Evolutionary conservation across 2,329 filamentous ascomycete genomes (phyloP).

Genomic region (Sporothrix luriei): DNA sequence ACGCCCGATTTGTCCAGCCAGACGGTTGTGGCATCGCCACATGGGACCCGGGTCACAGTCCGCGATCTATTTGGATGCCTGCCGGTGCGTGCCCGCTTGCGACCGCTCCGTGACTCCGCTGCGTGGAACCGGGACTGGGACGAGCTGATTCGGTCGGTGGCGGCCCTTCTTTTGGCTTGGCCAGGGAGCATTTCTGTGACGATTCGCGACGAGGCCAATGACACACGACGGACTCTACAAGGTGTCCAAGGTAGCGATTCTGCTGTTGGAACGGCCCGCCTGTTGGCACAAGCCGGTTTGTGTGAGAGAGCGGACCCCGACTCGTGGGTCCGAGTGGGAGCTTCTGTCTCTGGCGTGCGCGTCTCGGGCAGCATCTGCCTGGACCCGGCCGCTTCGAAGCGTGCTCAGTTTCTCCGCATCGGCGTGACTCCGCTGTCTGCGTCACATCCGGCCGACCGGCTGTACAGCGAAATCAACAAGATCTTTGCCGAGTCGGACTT

Average conservation of each 20-base stretch:
- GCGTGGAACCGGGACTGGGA: slow-evolving; percentile 63
- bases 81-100: slow-evolving; percentile 85
- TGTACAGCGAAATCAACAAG: slow-evolving; percentile 79
- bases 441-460: slow-evolving; percentile 59
- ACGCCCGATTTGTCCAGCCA: slow-evolving; percentile 63
- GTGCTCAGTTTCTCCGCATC: slow-evolving; percentile 78
- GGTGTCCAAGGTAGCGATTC: slow-evolving; percentile 28
- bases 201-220: slow-evolving; percentile 54
- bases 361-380: slow-evolving; percentile 73
- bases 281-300: slow-evolving; percentile 69
- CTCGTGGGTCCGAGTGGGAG: slow-evolving; percentile 72
- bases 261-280: slow-evolving; percentile 46
- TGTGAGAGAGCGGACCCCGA: slow-evolving; percentile 54
- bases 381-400: slow-evolving; percentile 68
- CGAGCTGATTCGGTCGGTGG: slow-evolving; percentile 59
- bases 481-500: slow-evolving; percentile 78
- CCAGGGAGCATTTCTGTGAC: slow-evolving; percentile 57
- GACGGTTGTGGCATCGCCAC: slow-evolving; percentile 51
- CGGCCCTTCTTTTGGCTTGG: slow-evolving; percentile 73
- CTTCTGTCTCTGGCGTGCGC: slow-evolving; percentile 61
- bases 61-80: slow-evolving; percentile 85
- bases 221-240: slow-evolving; percentile 41
- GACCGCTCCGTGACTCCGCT: slow-evolving; percentile 51
- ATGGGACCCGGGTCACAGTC: slow-evolving; percentile 76
- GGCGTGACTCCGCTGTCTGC: slow-evolving; percentile 68